Evolutionary conservation across 106 monocot genomes (phyloP).

Genomic region (Dendrobium huoshanense): DNA sequence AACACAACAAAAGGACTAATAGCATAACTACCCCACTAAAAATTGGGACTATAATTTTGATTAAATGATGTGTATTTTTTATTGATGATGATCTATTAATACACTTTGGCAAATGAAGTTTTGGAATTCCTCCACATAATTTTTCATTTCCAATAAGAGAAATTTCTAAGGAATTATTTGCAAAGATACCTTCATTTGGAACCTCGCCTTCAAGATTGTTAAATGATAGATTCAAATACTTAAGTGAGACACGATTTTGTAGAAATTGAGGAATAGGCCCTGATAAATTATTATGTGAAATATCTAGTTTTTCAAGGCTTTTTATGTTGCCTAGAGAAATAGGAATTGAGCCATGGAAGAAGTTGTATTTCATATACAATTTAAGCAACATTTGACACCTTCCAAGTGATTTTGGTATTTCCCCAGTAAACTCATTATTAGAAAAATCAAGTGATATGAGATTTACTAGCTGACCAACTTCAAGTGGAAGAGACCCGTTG

Average conservation of each 20-base stretch:
- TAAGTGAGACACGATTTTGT: background rate
- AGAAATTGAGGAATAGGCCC: conserved; percentile 7
- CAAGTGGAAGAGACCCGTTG: background rate
- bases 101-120: conserved; percentile 4
- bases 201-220: conserved; percentile 20
- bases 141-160: conserved; percentile 14
- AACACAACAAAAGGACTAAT: background rate
- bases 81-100: background rate
- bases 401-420: conserved; percentile 6
- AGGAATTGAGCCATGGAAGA: conserved; percentile 14
- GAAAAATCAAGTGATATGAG: background rate
- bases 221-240: conserved; percentile 20
- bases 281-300: conserved; percentile 18
- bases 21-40: background rate
- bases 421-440: conserved; percentile 9
- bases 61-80: background rate
- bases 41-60: background rate
- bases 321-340: background rate
- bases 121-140: conserved; percentile 12
- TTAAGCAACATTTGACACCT: background rate
- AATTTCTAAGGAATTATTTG: background rate
- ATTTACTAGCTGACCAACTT: conserved; percentile 9
- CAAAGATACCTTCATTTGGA: conserved; percentile 7
- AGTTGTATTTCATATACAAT: conserved; percentile 11
- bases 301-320: conserved; percentile 1